These are phyloP conservation scores for Mycena pura DNA, from an alignment of 768 basidiomycete genomes.

Conservation along the genomic window DNA sequence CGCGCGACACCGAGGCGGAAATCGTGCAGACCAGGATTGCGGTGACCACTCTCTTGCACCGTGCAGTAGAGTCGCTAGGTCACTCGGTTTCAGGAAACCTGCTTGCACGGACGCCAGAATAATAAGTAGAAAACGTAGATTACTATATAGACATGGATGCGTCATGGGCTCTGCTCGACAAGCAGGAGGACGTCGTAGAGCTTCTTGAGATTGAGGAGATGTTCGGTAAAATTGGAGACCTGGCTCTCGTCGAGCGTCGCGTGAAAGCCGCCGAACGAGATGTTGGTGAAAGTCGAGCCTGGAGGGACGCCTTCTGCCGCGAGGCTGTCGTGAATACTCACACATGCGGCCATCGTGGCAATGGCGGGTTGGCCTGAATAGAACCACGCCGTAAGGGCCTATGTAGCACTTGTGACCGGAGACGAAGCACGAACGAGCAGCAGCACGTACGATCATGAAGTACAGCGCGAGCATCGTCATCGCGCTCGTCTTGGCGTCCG, in stretches of 20 bases:
- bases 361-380: conserved; percentile 45
- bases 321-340: conserved; percentile 22
- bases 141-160: neutral
- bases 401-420: neutral
- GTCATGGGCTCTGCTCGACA: conserved; percentile 10
- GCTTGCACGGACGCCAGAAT: conserved; percentile 29
- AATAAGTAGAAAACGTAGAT: conserved; percentile 2
- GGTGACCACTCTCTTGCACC: conserved; percentile 61
- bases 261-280: conserved; percentile 13
- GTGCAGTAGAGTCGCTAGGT: conserved; percentile 59
- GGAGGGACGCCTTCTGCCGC: conserved; percentile 1
- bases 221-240: conserved; percentile 22
- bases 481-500: conserved; percentile 82
- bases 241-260: conserved; percentile 19
- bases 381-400: conserved; percentile 41
- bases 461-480: conserved; percentile 65
- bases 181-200: conserved; percentile 20
- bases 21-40: conserved; percentile 53
- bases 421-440: neutral
- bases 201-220: conserved; percentile 26
- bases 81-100: conserved; percentile 52
- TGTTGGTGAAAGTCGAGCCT: conserved; percentile 7
- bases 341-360: conserved; percentile 34
- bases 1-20: conserved; percentile 29
- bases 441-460: conserved; percentile 63